These are phyloP conservation scores for Mycosarcoma mackinlayi DNA, from an alignment of 1,284 basidiomycete species.

Conservation along the genomic window DNA sequence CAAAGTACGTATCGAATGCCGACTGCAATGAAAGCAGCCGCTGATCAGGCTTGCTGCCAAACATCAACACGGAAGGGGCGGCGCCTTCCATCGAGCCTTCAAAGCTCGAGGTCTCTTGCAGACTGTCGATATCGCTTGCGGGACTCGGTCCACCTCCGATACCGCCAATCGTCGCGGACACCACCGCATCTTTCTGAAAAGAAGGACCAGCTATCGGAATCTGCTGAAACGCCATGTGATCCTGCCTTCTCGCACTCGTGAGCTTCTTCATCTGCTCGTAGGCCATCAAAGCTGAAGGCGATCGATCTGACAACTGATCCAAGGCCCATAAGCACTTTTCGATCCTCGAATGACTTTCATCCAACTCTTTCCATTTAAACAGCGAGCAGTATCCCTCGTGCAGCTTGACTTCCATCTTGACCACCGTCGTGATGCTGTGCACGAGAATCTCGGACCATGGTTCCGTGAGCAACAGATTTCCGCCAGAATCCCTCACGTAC, in stretches of 20 bases:
- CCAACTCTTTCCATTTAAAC: constrained; percentile 24
- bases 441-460: constrained; percentile 29
- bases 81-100: background rate
- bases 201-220: constrained; percentile 18
- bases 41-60: background rate
- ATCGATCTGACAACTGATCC: constrained; percentile 17
- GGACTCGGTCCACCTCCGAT: constrained; percentile 1
- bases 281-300: constrained; percentile 16
- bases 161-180: background rate
- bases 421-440: constrained; percentile 19
- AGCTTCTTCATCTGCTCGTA: constrained; percentile 14
- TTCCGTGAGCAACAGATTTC: constrained; percentile 20
- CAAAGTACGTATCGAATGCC: constrained; percentile 10
- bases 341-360: constrained; percentile 8
- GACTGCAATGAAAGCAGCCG: constrained; percentile 5
- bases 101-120: background rate
- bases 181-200: background rate
- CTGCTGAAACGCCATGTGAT: constrained; percentile 2
- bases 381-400: constrained; percentile 22
- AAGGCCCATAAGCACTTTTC: constrained; percentile 25
- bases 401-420: constrained; percentile 26
- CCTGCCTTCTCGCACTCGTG: constrained; percentile 1
- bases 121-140: constrained; percentile 7
- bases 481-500: constrained; percentile 24
- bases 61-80: background rate